Evolutionary conservation across 2,329 filamentous ascomycete genomes (phyloP).

Genomic region (Fusarium fujikuroi): DNA sequence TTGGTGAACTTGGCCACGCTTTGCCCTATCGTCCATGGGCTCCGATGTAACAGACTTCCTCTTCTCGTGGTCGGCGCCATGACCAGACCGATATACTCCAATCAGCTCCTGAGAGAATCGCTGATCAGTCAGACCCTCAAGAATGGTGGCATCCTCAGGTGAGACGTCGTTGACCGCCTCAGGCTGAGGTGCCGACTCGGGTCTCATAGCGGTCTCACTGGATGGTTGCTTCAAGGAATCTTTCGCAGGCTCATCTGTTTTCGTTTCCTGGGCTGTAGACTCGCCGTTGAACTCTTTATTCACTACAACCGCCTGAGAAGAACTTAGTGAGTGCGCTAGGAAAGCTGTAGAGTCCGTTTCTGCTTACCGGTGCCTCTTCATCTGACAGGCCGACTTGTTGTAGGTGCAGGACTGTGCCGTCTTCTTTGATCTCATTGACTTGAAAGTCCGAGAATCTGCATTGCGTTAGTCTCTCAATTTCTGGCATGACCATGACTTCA

Average conservation of each 20-base stretch:
- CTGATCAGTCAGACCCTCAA: slow-evolving; percentile 54
- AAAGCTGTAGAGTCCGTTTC: background rate
- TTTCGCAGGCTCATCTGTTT: slow-evolving; percentile 26
- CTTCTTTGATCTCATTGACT: slow-evolving; percentile 85
- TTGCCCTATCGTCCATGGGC: slow-evolving; percentile 56
- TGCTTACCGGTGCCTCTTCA: slow-evolving; percentile 30
- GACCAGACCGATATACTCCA: slow-evolving; percentile 53
- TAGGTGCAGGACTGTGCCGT: slow-evolving; percentile 81
- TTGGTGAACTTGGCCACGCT: slow-evolving; percentile 62
- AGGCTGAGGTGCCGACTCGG: slow-evolving; percentile 31
- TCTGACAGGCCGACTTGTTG: slow-evolving; percentile 54
- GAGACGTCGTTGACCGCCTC: slow-evolving; percentile 45
- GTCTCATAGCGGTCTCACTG: slow-evolving; percentile 30
- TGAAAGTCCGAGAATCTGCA: slow-evolving; percentile 87
- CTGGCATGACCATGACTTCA: background rate
- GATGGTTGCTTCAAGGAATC: slow-evolving; percentile 26
- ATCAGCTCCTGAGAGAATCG: slow-evolving; percentile 55
- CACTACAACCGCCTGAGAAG: slow-evolving; percentile 16
- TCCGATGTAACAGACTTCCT: slow-evolving; percentile 53
- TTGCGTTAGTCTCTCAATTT: slow-evolving; percentile 26
- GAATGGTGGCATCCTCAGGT: slow-evolving; percentile 48
- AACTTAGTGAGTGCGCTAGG: slow-evolving; percentile 19
- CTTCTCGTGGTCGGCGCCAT: slow-evolving; percentile 44
- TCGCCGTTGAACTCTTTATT: slow-evolving; percentile 31
- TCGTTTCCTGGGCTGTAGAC: slow-evolving; percentile 14